phyloP scores from a whole-genome alignment of 257 asterid genomes.

The Osmanthus fragrans region DNA sequence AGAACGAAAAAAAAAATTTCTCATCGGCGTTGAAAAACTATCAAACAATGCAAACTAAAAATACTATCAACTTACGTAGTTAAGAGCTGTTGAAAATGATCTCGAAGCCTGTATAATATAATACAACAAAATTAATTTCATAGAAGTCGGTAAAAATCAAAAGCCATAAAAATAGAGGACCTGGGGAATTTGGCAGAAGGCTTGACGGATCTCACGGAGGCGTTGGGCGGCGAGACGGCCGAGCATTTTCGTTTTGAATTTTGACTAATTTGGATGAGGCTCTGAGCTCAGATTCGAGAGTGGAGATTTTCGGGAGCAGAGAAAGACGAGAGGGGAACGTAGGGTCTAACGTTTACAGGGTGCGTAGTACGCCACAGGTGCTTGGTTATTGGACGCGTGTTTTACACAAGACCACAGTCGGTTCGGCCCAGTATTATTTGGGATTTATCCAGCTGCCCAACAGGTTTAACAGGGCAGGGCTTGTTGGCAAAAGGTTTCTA shows the following conservation, averaged over 20 bases:
- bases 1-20: background rate
- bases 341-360: constrained; percentile 27
- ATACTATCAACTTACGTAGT: constrained; percentile 59
- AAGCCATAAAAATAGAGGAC: constrained; percentile 28
- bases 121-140: constrained; percentile 9
- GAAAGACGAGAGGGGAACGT: constrained; percentile 13
- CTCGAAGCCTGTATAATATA: constrained; percentile 58
- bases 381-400: constrained; percentile 15
- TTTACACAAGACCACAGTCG: no score
- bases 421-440: no score
- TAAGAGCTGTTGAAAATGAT: constrained; percentile 81
- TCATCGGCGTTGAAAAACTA: constrained; percentile 1
- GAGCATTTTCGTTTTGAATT: constrained; percentile 57
- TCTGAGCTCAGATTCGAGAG: constrained; percentile 15
- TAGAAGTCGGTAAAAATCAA: background rate
- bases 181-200: constrained; percentile 68
- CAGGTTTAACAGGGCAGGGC: no score
- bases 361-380: constrained; percentile 31
- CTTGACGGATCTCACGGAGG: constrained; percentile 72
- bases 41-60: background rate
- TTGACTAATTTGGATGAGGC: constrained; percentile 24
- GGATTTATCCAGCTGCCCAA: no score
- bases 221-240: constrained; percentile 76
- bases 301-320: constrained; percentile 19
- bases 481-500: no score